These are phyloP conservation scores for Chara braunii DNA, from an alignment of 139 green algal species.

Conservation along the genomic window DNA sequence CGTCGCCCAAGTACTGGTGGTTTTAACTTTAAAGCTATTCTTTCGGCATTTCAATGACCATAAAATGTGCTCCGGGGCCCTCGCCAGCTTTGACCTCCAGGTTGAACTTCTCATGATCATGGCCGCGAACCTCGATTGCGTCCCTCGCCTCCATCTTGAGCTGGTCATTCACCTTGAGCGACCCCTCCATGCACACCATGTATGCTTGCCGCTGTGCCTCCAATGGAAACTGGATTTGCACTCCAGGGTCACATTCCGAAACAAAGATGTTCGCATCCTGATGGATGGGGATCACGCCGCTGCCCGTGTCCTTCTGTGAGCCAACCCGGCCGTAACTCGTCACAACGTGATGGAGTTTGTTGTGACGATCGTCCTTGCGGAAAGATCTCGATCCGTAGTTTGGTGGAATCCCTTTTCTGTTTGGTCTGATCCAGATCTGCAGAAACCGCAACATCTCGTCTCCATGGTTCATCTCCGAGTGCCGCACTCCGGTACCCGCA, in stretches of 20 bases:
- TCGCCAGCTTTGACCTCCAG: neutral
- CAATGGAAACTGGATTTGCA: neutral
- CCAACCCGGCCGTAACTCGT: slow-evolving; percentile 14
- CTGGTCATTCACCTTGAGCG: neutral
- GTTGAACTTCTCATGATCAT: neutral
- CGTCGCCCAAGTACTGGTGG: too few relatives aligned
- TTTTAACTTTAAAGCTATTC: too few relatives aligned
- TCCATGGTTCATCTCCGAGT: slow-evolving; percentile 38
- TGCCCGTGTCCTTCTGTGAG: slow-evolving; percentile 4
- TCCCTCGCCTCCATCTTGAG: slow-evolving; percentile 2
- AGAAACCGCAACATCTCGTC: slow-evolving; percentile 44
- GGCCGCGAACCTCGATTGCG: slow-evolving; percentile 22
- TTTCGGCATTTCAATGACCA: slow-evolving; percentile 5
- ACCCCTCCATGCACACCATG: slow-evolving; percentile 38
- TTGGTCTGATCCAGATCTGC: slow-evolving; percentile 40
- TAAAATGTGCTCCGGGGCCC: neutral
- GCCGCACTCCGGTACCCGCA: slow-evolving; percentile 28
- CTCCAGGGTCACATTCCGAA: slow-evolving; percentile 11
- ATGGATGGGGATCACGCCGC: slow-evolving; percentile 33
- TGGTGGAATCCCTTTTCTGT: slow-evolving; percentile 13
- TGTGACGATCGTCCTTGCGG: slow-evolving; percentile 30
- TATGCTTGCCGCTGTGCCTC: slow-evolving; percentile 27
- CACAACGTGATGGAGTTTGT: slow-evolving; percentile 38
- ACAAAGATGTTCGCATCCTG: slow-evolving; percentile 43
- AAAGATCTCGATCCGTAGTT: slow-evolving; percentile 38